Percentiles rank a stretch among this genome's conserved stretches.
phyloP scores from a whole-genome alignment of 805 yeast species.

The Kuraishia ogatae region DNA sequence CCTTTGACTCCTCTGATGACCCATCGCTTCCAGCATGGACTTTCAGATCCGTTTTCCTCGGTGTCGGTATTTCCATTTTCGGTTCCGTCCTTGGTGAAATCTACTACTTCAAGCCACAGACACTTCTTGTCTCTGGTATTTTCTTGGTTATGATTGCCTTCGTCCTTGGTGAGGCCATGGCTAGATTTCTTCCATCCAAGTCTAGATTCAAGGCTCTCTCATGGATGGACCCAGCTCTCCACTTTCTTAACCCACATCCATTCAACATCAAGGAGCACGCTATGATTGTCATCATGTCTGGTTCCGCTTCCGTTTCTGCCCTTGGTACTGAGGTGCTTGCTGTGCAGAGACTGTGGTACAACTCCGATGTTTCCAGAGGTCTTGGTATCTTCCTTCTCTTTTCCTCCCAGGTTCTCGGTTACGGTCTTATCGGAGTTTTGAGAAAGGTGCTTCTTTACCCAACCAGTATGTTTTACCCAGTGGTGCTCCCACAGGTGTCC shows the following conservation, averaged over 20 bases:
- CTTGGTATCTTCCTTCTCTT: conserved; percentile 42
- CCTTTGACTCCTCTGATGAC: conserved; percentile 25
- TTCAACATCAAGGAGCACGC: conserved; percentile 58
- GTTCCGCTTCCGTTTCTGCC: conserved; percentile 36
- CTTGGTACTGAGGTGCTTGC: conserved; percentile 50
- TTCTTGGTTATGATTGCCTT: conserved; percentile 24
- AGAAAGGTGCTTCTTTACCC: conserved; percentile 55
- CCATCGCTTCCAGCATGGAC: conserved; percentile 28
- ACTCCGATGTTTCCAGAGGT: conserved; percentile 43
- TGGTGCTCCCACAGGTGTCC: conserved; percentile 47
- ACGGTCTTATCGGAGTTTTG: conserved; percentile 57
- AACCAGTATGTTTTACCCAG: conserved; percentile 67
- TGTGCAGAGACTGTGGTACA: conserved; percentile 32
- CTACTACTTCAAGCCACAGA: conserved; percentile 27
- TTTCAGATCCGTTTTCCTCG: conserved; percentile 23
- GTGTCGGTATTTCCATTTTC: conserved; percentile 24
- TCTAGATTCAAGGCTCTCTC: conserved; percentile 6
- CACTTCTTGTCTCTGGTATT: conserved; percentile 23
- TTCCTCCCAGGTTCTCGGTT: conserved; percentile 58
- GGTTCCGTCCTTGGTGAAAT: conserved; percentile 26
- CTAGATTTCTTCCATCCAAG: conserved; percentile 17
- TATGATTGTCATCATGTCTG: conserved; percentile 44
- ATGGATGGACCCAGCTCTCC: conserved; percentile 10
- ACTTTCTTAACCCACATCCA: conserved; percentile 48
- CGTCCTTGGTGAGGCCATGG: conserved; percentile 20